Evolutionary conservation across 129 eudicot species (phyloP), one percentile per base, ranked within the genome.

Genomic region (Chrysanthemum lavandulifolium): DNA sequence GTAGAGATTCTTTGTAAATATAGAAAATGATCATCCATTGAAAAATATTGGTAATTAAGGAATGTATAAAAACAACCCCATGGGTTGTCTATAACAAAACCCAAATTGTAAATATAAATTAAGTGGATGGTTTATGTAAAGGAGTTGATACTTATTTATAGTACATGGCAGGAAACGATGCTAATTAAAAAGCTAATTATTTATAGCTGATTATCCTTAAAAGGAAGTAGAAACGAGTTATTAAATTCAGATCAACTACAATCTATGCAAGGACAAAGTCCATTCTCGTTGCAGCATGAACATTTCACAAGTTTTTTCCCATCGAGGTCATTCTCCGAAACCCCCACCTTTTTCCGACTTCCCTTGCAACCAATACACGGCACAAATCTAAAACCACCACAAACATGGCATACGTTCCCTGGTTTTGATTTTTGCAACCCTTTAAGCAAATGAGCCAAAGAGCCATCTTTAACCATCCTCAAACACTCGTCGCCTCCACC

Each of bases 281-380:
- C 98, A 89, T 89, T 92, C 84, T 92, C 98, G 78, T 89, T 89
- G 78, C 98, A 92, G 49, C 87, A 89, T 5, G 80, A 40, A 68
- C 98, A 92, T 45, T 83, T 82, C 23, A 76, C 86, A 58, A 73
- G 81, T 36, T 64, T 83, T 36, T 63, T 81, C 13, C 57, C 85
- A 33, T 65, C 71, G 6, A 11, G 58, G 12, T 77, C 92, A 14
- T 77, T 76, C 43, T 64, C 67, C 68, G 13, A 80, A 15, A 27
- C 76, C 78, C 69, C 66, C 56, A 84, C 84, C 68, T 79, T 31
- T 84, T 92, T 89, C 75, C 95, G 85, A 63, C 98, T 92, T 47
- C 98, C 98, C 80, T 85, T 81, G 69, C 98, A 92, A 12, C 52
- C 67, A 61, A 84, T 80, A 76, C 98, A 92, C 5, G 96, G 96